Evolutionary conservation across 257 asterid species (phyloP).

Genomic region (Fraxinus americana): DNA sequence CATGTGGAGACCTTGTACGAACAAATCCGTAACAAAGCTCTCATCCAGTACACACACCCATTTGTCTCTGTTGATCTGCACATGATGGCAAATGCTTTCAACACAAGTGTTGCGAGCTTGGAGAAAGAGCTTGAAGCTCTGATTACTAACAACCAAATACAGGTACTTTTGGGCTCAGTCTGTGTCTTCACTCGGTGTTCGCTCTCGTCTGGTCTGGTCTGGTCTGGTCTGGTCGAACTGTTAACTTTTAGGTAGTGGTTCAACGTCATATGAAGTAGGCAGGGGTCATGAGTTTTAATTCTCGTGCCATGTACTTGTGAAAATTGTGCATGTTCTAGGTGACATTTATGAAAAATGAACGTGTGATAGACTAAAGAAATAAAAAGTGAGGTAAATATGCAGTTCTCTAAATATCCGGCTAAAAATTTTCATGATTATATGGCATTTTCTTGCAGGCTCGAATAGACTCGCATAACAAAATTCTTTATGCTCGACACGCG

Average conservation of each 20-base stretch:
- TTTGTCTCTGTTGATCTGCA: slow-evolving; percentile 87
- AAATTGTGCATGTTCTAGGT: neutral
- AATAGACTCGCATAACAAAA: slow-evolving; percentile 91
- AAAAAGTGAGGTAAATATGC: neutral
- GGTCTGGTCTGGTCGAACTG: neutral
- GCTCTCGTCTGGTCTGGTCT: too few relatives aligned
- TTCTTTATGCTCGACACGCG: slow-evolving; percentile 93
- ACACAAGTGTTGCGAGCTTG: slow-evolving; percentile 66
- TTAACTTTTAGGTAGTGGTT: neutral
- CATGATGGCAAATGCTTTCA: slow-evolving; percentile 97
- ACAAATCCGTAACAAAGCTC: slow-evolving; percentile 94
- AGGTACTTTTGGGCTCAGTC: slow-evolving; percentile 47
- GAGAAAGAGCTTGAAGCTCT: slow-evolving; percentile 94
- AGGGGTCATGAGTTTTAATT: neutral
- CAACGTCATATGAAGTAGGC: neutral
- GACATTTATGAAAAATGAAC: neutral
- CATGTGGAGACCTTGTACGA: slow-evolving; percentile 87
- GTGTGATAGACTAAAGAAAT: neutral
- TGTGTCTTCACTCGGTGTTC: neutral
- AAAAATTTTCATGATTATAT: neutral
- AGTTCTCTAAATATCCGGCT: neutral
- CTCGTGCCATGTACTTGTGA: neutral
- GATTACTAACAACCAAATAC: slow-evolving; percentile 84
- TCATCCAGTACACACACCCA: slow-evolving; percentile 92
- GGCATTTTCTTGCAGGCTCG: slow-evolving; percentile 68